These are phyloP conservation scores for Kwoniella sp. DNA, from an alignment of 768 basidiomycete species.

Conservation along the genomic window DNA sequence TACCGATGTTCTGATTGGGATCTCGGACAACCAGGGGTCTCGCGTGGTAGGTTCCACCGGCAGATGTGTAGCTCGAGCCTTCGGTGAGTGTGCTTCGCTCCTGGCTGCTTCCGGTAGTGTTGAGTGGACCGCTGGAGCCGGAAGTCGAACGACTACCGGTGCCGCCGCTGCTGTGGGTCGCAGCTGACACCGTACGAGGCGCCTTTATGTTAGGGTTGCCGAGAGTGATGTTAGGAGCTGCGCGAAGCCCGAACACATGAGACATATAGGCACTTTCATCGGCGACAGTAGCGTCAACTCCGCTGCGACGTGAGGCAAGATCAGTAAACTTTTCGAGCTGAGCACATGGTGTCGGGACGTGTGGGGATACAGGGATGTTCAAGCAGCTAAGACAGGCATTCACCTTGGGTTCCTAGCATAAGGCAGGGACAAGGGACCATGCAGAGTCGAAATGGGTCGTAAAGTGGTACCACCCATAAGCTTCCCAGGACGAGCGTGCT, in stretches of 20 bases:
- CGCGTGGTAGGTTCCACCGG: slow-evolving; percentile 13
- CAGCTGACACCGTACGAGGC: slow-evolving; percentile 12
- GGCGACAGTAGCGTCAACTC: slow-evolving; percentile 43
- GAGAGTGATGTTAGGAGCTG: slow-evolving; percentile 16
- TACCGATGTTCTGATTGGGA: slow-evolving; percentile 29
- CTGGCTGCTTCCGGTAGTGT: background rate
- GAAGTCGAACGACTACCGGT: slow-evolving; percentile 16
- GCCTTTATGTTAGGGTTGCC: background rate
- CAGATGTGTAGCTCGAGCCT: slow-evolving; percentile 14
- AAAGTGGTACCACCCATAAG: slow-evolving; percentile 21
- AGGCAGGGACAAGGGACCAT: slow-evolving; percentile 43
- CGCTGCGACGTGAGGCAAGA: slow-evolving; percentile 28
- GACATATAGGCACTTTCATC: slow-evolving; percentile 32
- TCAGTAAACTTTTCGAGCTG: background rate
- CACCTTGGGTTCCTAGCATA: slow-evolving; percentile 53
- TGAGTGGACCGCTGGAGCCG: slow-evolving; percentile 3
- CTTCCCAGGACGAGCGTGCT: slow-evolving; percentile 21
- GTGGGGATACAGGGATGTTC: background rate
- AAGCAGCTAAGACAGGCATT: slow-evolving; percentile 5
- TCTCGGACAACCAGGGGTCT: slow-evolving; percentile 26
- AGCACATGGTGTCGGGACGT: background rate
- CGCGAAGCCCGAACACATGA: slow-evolving; percentile 29
- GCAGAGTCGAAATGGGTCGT: slow-evolving; percentile 35
- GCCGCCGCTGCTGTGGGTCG: slow-evolving; percentile 12
- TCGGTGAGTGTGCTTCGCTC: slow-evolving; percentile 14